Conservation (phyloP, 768 basidiomycete species). For the Sutorius australiensis region DNA sequence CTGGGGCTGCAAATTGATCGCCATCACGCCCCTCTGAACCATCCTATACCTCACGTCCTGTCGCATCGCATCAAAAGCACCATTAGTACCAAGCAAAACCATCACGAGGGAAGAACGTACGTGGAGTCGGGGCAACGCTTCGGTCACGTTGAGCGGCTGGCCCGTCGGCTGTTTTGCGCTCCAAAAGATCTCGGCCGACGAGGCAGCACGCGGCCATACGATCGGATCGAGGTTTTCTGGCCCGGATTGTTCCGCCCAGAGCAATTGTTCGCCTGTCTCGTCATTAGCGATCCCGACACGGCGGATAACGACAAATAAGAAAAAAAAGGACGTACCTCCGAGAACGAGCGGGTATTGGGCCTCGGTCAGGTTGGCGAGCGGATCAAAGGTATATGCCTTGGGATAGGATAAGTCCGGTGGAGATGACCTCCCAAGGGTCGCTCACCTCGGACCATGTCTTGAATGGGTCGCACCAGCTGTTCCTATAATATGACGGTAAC, state of each 20-base stretch:
- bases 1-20: constrained; percentile 50
- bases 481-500: constrained; percentile 19
- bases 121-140: constrained; percentile 48
- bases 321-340: constrained; percentile 21
- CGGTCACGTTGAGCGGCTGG: constrained; percentile 28
- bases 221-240: constrained; percentile 33
- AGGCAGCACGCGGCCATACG: constrained; percentile 45
- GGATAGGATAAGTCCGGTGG: background rate
- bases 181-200: constrained; percentile 55
- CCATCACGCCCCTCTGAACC: constrained; percentile 44
- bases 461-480: constrained; percentile 50
- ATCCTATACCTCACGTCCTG: constrained; percentile 46
- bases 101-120: constrained; percentile 4
- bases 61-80: background rate
- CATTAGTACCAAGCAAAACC: background rate
- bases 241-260: constrained; percentile 47
- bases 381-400: constrained; percentile 50
- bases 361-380: constrained; percentile 40
- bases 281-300: constrained; percentile 1
- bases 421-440: background rate
- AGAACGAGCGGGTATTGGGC: constrained; percentile 38
- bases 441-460: constrained; percentile 49
- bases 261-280: constrained; percentile 32
- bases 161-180: constrained; percentile 39
- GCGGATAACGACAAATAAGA: background rate